These are phyloP conservation scores for Amborella trichopoda DNA, from an alignment of 164 flowering plant genomes.

Conservation along the genomic window DNA sequence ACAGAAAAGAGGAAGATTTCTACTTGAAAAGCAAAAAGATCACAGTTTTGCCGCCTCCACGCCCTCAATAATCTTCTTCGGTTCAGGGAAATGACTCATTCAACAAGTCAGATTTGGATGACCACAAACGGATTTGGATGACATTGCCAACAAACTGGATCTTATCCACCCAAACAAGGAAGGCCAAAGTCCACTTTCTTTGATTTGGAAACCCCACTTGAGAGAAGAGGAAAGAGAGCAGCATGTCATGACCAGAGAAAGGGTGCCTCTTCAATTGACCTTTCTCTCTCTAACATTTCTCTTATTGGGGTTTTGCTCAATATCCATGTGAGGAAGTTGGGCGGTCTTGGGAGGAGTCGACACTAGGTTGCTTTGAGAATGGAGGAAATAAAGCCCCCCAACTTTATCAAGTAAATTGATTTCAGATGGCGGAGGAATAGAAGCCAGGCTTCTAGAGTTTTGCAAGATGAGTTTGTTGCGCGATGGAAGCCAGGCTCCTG, in stretches of 20 bases:
- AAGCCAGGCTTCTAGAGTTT: too few species aligned
- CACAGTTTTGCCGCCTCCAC: conserved; percentile 85
- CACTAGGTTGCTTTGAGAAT: conserved; percentile 75
- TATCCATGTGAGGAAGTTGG: conserved; percentile 49
- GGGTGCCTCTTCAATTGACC: conserved; percentile 52
- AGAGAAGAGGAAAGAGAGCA: conserved; percentile 62
- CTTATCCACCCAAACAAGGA: conserved; percentile 37
- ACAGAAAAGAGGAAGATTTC: too few species aligned
- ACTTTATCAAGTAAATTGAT: too few species aligned
- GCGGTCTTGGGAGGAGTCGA: conserved; percentile 74
- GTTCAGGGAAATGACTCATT: conserved; percentile 59
- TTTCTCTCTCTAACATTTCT: conserved; percentile 28
- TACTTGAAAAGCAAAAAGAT: too few species aligned
- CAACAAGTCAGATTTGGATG: conserved; percentile 45
- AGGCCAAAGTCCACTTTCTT: conserved; percentile 46
- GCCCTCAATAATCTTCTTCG: conserved; percentile 93
- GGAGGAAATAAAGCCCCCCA: too few species aligned
- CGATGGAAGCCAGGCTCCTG: too few species aligned
- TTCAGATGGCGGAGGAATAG: too few species aligned
- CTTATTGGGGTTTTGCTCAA: conserved; percentile 81
- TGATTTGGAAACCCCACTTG: conserved; percentile 76
- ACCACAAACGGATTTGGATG: too few species aligned
- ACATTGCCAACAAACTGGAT: conserved; percentile 43
- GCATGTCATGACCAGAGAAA: conserved; percentile 81
- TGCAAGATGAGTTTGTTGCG: too few species aligned